Evolutionary conservation across 225 moss, liverwort and hornwort genomes (phyloP).

Genomic region (Asterella californica): DNA sequence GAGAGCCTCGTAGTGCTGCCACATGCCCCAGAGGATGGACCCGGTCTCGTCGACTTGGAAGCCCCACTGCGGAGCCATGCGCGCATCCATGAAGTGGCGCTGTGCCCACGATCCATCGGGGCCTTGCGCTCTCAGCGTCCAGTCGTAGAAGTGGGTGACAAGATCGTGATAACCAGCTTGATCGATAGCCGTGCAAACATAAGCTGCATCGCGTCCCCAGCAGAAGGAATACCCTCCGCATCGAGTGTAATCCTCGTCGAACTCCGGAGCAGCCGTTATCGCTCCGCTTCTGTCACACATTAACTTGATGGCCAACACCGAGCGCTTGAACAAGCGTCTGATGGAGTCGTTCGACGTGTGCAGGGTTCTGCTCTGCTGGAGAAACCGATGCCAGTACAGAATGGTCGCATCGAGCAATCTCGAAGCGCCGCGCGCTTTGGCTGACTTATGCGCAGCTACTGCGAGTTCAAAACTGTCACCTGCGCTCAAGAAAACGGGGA

Average conservation of each 20-base stretch:
- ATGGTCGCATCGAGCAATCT: constrained; percentile 22
- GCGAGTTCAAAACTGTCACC: constrained; percentile 33
- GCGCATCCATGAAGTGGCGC: constrained; percentile 37
- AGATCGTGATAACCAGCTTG: constrained; percentile 29
- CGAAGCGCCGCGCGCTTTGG: constrained; percentile 16
- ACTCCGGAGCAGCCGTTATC: constrained; percentile 33
- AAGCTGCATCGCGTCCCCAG: constrained; percentile 43
- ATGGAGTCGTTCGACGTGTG: constrained; percentile 28
- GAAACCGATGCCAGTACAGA: constrained; percentile 24
- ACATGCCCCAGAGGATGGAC: constrained; percentile 43
- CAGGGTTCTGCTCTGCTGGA: constrained; percentile 12
- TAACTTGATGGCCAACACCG: constrained; percentile 26
- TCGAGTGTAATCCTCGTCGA: constrained; percentile 32
- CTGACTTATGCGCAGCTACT: constrained; percentile 10
- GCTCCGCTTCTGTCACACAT: constrained; percentile 30
- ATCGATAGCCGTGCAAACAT: constrained; percentile 33
- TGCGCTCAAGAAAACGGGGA: constrained; percentile 38
- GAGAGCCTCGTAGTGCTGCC: constrained; percentile 29
- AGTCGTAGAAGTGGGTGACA: constrained; percentile 34
- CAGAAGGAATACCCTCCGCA: constrained; percentile 38
- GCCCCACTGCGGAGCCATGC: constrained; percentile 35
- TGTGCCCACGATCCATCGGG: constrained; percentile 40
- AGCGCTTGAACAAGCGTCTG: constrained; percentile 30
- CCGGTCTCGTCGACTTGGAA: constrained; percentile 47
- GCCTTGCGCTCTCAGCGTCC: constrained; percentile 26